Evolutionary conservation across 2,329 filamentous ascomycete species (phyloP).

Genomic region (Bimuria novae-zelandiae): DNA sequence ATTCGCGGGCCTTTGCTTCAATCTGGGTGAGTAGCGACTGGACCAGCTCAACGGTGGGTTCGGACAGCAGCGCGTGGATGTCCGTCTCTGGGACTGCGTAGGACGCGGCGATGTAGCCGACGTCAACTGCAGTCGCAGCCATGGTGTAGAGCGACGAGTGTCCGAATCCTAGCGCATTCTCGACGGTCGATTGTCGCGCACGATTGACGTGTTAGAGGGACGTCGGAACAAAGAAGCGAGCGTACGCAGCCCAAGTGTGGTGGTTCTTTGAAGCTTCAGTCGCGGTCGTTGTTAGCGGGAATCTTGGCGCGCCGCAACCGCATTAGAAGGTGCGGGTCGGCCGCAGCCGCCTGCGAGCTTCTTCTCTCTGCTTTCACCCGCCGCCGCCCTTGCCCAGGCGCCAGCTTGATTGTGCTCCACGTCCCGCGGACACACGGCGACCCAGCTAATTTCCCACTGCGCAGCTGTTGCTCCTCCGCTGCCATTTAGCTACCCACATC

Average conservation of each 20-base stretch:
- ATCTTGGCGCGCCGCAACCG: conserved; percentile 1
- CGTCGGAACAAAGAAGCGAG: conserved; percentile 29
- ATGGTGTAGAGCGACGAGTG: conserved; percentile 48
- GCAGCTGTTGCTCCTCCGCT: conserved; percentile 23
- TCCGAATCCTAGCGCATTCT: conserved; percentile 31
- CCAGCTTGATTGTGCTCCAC: neutral
- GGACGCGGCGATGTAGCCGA: conserved; percentile 73
- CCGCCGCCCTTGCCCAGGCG: neutral
- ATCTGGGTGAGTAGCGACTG: conserved; percentile 74
- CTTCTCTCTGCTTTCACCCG: neutral
- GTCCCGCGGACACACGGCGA: conserved; percentile 2
- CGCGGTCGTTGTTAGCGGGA: conserved; percentile 10
- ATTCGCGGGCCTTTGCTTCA: conserved; percentile 77
- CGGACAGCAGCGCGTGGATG: conserved; percentile 64
- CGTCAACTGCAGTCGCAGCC: conserved; percentile 67
- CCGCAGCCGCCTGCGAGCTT: neutral
- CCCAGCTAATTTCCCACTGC: neutral
- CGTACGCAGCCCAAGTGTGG: conserved; percentile 14
- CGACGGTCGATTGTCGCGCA: conserved; percentile 4
- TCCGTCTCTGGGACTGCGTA: conserved; percentile 69
- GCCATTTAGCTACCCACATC: conserved; percentile 42
- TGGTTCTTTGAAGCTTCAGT: conserved; percentile 4
- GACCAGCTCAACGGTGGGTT: conserved; percentile 79
- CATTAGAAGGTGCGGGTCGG: neutral
- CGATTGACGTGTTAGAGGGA: neutral